Conservation (phyloP, 768 basidiomycete species). For the Kwoniella newhampshirensis region DNA sequence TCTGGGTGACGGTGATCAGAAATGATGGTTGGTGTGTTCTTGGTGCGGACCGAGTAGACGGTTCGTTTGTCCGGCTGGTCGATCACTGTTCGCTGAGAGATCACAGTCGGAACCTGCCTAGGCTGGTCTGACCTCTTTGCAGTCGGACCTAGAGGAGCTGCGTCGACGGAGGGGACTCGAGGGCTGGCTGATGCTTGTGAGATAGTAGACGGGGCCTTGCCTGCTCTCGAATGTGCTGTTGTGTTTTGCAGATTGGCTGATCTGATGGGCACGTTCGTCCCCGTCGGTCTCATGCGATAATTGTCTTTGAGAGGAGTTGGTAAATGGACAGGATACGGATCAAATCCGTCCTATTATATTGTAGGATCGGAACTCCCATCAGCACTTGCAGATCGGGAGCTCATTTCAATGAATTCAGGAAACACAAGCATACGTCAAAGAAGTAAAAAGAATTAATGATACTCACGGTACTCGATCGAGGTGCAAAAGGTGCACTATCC, state of each 20-base stretch:
- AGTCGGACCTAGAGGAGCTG: constrained; percentile 3
- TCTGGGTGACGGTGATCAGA: neutral
- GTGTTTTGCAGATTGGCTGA: no score
- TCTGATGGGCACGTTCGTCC: no score
- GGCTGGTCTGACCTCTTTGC: neutral
- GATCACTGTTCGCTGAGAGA: constrained; percentile 8
- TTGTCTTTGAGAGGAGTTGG: neutral
- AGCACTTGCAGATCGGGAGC: no score
- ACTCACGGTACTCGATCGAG: neutral
- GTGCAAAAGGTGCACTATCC: neutral
- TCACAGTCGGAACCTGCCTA: constrained; percentile 2
- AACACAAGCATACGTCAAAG: no score
- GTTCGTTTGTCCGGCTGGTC: constrained; percentile 14
- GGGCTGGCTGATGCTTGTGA: no score
- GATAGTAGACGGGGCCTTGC: no score
- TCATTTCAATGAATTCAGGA: no score
- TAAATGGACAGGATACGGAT: neutral
- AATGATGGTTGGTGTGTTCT: constrained; percentile 18
- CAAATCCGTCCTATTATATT: neutral
- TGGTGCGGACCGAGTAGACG: constrained; percentile 15
- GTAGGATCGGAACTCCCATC: no score
- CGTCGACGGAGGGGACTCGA: no score
- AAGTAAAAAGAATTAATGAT: no score
- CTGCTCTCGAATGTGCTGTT: no score
- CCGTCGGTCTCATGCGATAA: no score